Percentiles rank a stretch among this genome's conserved stretches.
Conservation (phyloP, 78 protist species). For the Creolimax fragrantissima region DNA sequence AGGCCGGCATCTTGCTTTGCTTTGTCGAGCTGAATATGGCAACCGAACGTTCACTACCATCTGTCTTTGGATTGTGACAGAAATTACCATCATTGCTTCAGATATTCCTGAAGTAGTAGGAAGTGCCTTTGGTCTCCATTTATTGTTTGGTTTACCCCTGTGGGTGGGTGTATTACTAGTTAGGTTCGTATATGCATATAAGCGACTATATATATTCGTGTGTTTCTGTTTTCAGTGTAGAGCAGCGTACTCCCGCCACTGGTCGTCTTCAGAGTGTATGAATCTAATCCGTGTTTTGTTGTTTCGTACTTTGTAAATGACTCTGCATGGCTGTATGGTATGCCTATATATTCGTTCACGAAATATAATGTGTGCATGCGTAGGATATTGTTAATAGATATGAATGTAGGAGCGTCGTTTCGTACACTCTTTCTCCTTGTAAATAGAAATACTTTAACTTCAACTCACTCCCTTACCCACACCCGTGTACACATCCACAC, state of each 20-base stretch:
- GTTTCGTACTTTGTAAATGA: no score
- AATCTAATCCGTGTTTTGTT: no score
- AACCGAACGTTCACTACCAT: constrained; percentile 18
- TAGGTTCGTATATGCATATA: neutral
- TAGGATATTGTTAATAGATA: no score
- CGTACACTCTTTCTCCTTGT: no score
- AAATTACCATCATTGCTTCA: constrained; percentile 62
- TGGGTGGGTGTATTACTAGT: constrained; percentile 9
- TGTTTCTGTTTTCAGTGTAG: no score
- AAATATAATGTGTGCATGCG: no score
- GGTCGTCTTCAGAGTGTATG: no score
- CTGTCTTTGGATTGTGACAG: constrained; percentile 6
- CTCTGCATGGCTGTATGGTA: no score
- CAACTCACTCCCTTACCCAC: neutral
- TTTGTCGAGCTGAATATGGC: constrained; percentile 59
- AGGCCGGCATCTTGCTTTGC: constrained; percentile 48
- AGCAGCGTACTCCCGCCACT: no score
- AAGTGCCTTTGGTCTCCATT: neutral
- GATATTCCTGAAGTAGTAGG: constrained; percentile 62
- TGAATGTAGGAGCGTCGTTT: no score
- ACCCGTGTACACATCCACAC: neutral
- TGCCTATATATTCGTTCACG: no score
- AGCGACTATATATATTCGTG: neutral
- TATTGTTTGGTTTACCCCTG: constrained; percentile 10
- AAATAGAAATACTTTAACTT: neutral